A percentile compares a stretch with the other conserved stretches of the same genome.
These are phyloP conservation scores for Plasmodium vivax DNA, from an alignment of 169 alveolate species.

Conservation along the genomic window DNA sequence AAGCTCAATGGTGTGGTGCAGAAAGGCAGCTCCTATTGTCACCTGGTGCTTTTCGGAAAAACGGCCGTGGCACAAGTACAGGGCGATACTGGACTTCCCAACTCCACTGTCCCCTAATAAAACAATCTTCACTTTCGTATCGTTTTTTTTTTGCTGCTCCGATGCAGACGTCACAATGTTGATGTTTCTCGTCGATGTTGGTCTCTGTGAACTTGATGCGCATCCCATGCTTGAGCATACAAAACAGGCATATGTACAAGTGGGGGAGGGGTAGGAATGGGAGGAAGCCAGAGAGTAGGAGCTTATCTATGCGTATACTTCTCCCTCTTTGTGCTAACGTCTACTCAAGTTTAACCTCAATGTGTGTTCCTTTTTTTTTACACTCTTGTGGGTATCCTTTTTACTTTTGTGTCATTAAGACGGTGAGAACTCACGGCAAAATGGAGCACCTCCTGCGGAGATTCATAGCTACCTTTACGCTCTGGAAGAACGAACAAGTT, in stretches of 20 bases:
- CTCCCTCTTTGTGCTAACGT: background rate
- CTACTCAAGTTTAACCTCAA: background rate
- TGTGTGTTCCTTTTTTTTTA: background rate
- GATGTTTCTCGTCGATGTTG: conserved; percentile 20
- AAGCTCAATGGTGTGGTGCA: conserved; percentile 84
- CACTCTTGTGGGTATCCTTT: background rate
- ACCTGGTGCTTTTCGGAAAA: conserved; percentile 90
- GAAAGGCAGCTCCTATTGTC: conserved; percentile 93
- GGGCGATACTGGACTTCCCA: conserved; percentile 90
- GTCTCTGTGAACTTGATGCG: conserved; percentile 43
- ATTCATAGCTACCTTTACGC: background rate
- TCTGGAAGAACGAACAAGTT: background rate
- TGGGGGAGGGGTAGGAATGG: background rate
- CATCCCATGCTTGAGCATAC: conserved; percentile 74
- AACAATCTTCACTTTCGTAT: conserved; percentile 85
- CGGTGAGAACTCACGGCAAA: background rate
- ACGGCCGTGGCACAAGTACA: conserved; percentile 89
- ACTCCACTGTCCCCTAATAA: conserved; percentile 94
- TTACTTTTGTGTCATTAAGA: background rate
- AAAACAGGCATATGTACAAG: background rate
- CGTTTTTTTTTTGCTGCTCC: conserved; percentile 48
- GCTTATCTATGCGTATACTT: background rate
- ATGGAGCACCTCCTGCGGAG: background rate
- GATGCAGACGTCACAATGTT: conserved; percentile 14
- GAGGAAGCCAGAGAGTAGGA: background rate